phyloP scores from a whole-genome alignment of 495 filamentous ascomycete species.

The Elasticomyces elasticus region DNA sequence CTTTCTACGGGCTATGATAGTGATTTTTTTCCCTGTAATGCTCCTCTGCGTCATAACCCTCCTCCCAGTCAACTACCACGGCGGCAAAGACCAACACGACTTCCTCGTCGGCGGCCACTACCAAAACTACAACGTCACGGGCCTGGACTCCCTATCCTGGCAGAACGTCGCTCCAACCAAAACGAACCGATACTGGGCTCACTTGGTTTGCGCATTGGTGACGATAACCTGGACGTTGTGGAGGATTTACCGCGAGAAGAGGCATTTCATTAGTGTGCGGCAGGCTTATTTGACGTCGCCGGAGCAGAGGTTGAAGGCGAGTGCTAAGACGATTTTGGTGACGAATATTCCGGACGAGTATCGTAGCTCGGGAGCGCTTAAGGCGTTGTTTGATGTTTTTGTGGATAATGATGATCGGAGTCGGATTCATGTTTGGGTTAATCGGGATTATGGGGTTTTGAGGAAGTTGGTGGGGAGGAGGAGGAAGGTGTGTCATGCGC shows the following conservation, averaged over 20 bases:
- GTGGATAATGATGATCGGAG: conserved; percentile 10
- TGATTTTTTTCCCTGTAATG: conserved; percentile 9
- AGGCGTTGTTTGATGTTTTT: conserved; percentile 7
- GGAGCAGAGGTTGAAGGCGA: conserved; percentile 8
- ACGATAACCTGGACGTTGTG: conserved; percentile 10
- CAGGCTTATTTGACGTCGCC: conserved; percentile 11
- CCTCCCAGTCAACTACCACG: conserved; percentile 9
- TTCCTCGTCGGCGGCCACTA: not conserved
- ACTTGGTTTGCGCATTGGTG: conserved; percentile 6
- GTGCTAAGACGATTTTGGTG: conserved; percentile 6
- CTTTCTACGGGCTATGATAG: conserved; percentile 10
- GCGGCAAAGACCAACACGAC: not conserved
- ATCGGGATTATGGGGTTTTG: conserved; percentile 1
- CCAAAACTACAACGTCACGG: conserved; percentile 4
- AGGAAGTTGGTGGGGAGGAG: not conserved
- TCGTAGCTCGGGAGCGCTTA: conserved; percentile 5
- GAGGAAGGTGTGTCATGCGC: conserved; percentile 2
- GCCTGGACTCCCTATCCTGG: conserved; percentile 5
- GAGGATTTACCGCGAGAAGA: conserved; percentile 8
- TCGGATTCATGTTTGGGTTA: conserved; percentile 3
- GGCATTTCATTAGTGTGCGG: conserved; percentile 5
- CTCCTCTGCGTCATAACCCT: conserved; percentile 1
- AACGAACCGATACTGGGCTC: conserved; percentile 8
- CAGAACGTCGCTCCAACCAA: conserved; percentile 3
- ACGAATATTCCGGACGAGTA: conserved; percentile 14